phyloP scores from a whole-genome alignment of 2,329 filamentous ascomycete species.

The Colletotrichum sp. region DNA sequence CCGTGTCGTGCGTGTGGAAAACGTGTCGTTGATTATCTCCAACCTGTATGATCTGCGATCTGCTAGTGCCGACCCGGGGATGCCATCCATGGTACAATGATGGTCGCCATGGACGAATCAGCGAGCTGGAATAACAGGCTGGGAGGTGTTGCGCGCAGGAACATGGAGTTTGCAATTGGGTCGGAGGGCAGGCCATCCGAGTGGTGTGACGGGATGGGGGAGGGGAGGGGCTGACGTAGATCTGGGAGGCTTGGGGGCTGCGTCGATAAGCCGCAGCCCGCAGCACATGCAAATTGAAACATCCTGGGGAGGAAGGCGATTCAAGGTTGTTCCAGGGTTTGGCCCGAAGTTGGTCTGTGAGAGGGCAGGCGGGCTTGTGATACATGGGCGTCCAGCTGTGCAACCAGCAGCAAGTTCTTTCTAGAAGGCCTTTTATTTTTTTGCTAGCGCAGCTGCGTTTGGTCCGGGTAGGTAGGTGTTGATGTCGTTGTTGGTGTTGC shows the following conservation, averaged over 20 bases:
- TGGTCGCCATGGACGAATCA: slow-evolving; percentile 10
- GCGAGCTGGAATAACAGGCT: background rate
- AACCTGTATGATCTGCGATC: slow-evolving; percentile 4
- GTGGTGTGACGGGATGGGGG: background rate
- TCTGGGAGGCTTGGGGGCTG: slow-evolving; percentile 1
- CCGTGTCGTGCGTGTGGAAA: background rate
- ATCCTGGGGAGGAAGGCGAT: background rate
- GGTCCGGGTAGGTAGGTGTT: background rate
- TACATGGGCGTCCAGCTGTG: background rate
- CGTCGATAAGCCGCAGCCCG: background rate
- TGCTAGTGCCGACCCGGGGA: background rate
- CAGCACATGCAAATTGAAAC: background rate
- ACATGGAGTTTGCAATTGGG: background rate
- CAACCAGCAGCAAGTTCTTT: background rate
- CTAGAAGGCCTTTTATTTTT: background rate
- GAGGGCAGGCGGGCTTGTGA: background rate
- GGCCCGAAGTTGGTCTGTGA: background rate
- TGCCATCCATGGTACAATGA: background rate
- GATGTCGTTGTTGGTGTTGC: background rate
- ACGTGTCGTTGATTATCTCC: background rate
- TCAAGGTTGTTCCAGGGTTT: background rate
- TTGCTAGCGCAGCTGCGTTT: background rate
- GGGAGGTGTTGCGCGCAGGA: background rate
- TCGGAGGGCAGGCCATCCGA: slow-evolving; percentile 1
- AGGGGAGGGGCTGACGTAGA: background rate